These are phyloP conservation scores for Paspalum vaginatum DNA, from an alignment of 176 grass and related monocot genomes.

Conservation along the genomic window DNA sequence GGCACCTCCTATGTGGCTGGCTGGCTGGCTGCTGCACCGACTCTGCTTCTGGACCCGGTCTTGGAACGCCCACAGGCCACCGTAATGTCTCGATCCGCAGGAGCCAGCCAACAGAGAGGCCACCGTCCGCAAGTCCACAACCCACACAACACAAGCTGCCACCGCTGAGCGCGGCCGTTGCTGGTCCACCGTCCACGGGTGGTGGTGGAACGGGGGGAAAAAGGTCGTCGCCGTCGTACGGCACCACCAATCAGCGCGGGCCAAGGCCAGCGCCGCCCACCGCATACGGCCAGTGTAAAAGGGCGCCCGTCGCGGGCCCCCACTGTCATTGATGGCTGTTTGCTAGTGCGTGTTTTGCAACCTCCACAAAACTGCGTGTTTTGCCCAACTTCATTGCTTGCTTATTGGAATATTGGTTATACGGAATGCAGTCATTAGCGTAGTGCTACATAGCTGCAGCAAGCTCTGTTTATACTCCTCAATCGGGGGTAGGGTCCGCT, in stretches of 20 bases:
- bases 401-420: too few relatives aligned
- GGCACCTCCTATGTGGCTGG: not conserved
- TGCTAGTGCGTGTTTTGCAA: too few relatives aligned
- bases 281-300: slow-evolving; percentile 18
- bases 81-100: too few relatives aligned
- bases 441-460: too few relatives aligned
- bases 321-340: slow-evolving; percentile 30
- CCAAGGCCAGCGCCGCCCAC: not conserved
- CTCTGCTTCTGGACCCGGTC: slow-evolving; percentile 30
- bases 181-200: slow-evolving; percentile 28
- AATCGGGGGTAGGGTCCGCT: too few relatives aligned
- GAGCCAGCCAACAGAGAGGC: not conserved
- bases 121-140: too few relatives aligned
- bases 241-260: slow-evolving; percentile 20
- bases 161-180: slow-evolving; percentile 5
- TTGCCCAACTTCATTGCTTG: too few relatives aligned
- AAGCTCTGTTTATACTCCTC: too few relatives aligned
- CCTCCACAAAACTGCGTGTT: too few relatives aligned
- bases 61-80: not conserved
- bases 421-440: too few relatives aligned
- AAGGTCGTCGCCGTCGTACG: slow-evolving; percentile 19
- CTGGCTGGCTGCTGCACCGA: too few relatives aligned
- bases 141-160: not conserved
- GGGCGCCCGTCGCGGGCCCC: slow-evolving; percentile 12
- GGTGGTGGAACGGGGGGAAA: not conserved